Evolutionary conservation across 139 green algal species (phyloP), one percentile per base, ranked within the genome.

Genomic region (Chlorella sorokiniana): DNA sequence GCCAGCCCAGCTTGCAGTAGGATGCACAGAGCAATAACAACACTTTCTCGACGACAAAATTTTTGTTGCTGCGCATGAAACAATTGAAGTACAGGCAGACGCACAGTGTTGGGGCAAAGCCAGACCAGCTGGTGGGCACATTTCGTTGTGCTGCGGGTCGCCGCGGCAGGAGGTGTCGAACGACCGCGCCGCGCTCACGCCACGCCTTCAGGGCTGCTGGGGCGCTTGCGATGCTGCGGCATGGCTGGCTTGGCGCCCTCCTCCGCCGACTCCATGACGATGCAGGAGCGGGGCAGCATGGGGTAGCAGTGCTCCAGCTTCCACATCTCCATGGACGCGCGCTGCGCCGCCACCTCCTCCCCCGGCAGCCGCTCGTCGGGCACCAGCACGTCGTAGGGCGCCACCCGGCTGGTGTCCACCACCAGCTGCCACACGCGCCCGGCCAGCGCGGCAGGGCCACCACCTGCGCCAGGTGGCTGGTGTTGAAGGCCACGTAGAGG

Each of bases 321-420:
- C 94, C 94, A 98, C 88, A 93, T 91, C 27, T 81, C 52, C 44
- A 68, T 61, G 25, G 86, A 77, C 2, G 82, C 70, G 18, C 75
- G 84, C 25, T 84, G 88, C 8, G 68, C 79, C 1, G 62, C 70
- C 23, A 92, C 71, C 48, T 90, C 79, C 23, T 83, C 83, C 25
- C 37, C 77, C 1, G 65, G 80, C 45, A 95, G 86, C 31, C 67
- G 63, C 37, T 90, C 85, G 74, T 98, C 92, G 0, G 79, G 79
- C 10, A 90, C 78, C 41, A 98, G 89, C 38, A 94, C 91, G 81
- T 98, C 94, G 75, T 90, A 96, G 25, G 95, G 95, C 8, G 92
- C 79, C 54, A 94, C 89, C 86, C 96, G 94, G 86, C 86, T 83
- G 10, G 92, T 96, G 88, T 97, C 94, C 18, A 92, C 81, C 1